A percentile compares a stretch with the other conserved stretches of the same genome.
Evolutionary conservation across 495 filamentous ascomycete genomes (phyloP).

Genomic region (Hyaloscypha hepaticicola): DNA sequence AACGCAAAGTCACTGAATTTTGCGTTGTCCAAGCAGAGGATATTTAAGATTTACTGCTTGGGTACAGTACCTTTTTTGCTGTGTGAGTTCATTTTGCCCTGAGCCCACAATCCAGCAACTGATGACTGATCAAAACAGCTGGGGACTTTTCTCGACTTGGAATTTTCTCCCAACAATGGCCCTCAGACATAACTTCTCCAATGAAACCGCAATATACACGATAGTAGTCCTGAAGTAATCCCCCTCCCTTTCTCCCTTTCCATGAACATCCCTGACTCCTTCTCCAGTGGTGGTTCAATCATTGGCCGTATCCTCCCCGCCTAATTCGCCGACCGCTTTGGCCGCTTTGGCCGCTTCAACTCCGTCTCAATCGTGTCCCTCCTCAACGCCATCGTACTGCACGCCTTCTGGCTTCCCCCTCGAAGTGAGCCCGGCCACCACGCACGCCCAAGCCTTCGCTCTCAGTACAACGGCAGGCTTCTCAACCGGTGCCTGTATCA

Average conservation of each 20-base stretch:
- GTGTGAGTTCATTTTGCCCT: background rate
- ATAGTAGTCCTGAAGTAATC: conserved; percentile 34
- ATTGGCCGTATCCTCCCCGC: conserved; percentile 31
- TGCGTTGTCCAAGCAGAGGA: conserved; percentile 15
- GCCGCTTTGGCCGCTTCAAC: conserved; percentile 28
- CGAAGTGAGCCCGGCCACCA: background rate
- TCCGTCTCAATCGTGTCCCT: conserved; percentile 18
- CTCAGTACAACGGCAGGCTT: conserved; percentile 39
- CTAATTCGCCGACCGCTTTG: conserved; percentile 27
- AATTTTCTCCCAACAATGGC: conserved; percentile 56
- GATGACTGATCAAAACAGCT: background rate
- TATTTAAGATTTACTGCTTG: conserved; percentile 4
- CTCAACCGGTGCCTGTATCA: conserved; percentile 38
- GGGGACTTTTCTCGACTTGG: conserved; percentile 52
- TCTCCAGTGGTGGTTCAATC: conserved; percentile 26
- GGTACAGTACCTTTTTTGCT: conserved; percentile 19
- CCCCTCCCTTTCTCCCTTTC: background rate
- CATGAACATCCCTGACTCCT: background rate
- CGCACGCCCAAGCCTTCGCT: conserved; percentile 35
- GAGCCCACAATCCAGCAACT: background rate
- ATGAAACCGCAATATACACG: conserved; percentile 44
- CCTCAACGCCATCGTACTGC: conserved; percentile 34
- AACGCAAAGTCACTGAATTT: conserved; percentile 3
- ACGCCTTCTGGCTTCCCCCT: conserved; percentile 38
- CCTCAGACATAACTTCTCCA: conserved; percentile 40